A percentile compares a stretch with the other conserved stretches of the same genome.
phyloP scores from a whole-genome alignment of 148 eudicot species.

The Polygonum maritimum region DNA sequence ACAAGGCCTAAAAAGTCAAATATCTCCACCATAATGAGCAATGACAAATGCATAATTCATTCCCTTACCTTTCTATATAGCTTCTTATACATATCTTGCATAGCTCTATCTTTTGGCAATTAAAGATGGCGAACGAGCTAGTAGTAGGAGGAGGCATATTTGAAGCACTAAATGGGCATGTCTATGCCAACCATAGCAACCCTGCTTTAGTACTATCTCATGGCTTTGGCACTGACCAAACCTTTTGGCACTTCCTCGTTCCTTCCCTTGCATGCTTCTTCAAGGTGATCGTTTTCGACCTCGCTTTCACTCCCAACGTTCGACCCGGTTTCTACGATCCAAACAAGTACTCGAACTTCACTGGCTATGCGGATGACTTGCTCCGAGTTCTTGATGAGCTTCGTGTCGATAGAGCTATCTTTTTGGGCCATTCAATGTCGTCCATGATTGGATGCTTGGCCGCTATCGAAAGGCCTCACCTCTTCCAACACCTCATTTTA shows the following conservation, averaged over 20 bases:
- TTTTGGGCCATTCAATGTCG: slow-evolving; percentile 34
- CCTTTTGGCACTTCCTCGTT: slow-evolving; percentile 27
- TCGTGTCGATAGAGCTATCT: slow-evolving; percentile 15
- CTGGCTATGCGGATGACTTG: slow-evolving; percentile 27
- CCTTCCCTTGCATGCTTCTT: slow-evolving; percentile 24
- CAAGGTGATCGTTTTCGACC: slow-evolving; percentile 29
- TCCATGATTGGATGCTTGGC: slow-evolving; percentile 41
- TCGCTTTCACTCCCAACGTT: slow-evolving; percentile 24
- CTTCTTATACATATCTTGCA: neutral
- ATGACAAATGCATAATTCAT: too few species aligned
- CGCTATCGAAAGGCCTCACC: slow-evolving; percentile 17
- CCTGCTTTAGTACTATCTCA: slow-evolving; percentile 26
- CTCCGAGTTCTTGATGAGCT: slow-evolving; percentile 24
- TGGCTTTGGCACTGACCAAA: slow-evolving; percentile 28
- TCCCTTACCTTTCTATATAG: too few species aligned
- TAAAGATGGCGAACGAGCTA: neutral
- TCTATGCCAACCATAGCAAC: slow-evolving; percentile 21
- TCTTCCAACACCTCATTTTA: slow-evolving; percentile 22
- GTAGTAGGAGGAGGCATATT: slow-evolving; percentile 15
- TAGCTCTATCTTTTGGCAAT: neutral
- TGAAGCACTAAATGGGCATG: slow-evolving; percentile 23
- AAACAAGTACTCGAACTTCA: slow-evolving; percentile 24
- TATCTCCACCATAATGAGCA: too few species aligned
- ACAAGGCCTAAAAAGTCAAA: too few species aligned
- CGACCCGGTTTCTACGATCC: slow-evolving; percentile 19